Evolutionary conservation across 2,329 filamentous ascomycete species (phyloP).

Genomic region (Ascochyta clinopodiicola): DNA sequence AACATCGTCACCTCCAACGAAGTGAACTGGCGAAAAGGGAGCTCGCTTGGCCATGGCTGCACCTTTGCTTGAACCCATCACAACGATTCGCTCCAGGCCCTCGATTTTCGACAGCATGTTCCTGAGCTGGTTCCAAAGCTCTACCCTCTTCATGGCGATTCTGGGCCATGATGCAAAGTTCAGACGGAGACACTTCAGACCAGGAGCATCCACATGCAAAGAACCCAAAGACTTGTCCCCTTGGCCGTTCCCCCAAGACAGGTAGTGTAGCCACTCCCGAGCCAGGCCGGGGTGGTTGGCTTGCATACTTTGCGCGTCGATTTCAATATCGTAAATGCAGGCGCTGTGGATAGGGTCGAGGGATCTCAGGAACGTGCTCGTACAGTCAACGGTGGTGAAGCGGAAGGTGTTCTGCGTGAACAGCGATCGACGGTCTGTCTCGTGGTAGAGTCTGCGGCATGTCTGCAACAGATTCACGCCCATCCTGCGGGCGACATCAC

Average conservation of each 20-base stretch:
- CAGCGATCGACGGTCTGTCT: slow-evolving; percentile 39
- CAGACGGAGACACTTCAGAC: slow-evolving; percentile 41
- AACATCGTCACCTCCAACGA: slow-evolving; percentile 46
- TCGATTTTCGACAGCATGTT: slow-evolving; percentile 36
- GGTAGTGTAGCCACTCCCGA: slow-evolving; percentile 48
- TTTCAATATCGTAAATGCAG: slow-evolving; percentile 43
- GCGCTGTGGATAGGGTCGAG: slow-evolving; percentile 28
- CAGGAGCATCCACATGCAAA: slow-evolving; percentile 36
- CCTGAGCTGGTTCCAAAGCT: slow-evolving; percentile 44
- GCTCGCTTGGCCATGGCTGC: slow-evolving; percentile 37
- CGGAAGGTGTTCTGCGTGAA: slow-evolving; percentile 46
- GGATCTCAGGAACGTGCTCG: slow-evolving; percentile 38
- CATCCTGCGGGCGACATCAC: slow-evolving; percentile 11
- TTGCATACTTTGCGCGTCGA: slow-evolving; percentile 44
- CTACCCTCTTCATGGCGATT: slow-evolving; percentile 35
- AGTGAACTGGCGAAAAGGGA: slow-evolving; percentile 48
- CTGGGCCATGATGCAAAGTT: slow-evolving; percentile 47
- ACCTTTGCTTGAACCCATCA: slow-evolving; percentile 43
- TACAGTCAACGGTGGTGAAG: slow-evolving; percentile 43
- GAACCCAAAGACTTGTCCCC: slow-evolving; percentile 30
- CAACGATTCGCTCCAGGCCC: slow-evolving; percentile 41
- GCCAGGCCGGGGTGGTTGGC: slow-evolving; percentile 30
- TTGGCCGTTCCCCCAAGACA: slow-evolving; percentile 30
- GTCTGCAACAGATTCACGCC: slow-evolving; percentile 44
- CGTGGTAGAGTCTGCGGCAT: slow-evolving; percentile 45